Evolutionary conservation across 106 monocot genomes (phyloP), one percentile per base, ranked within the genome.

Genomic region (Allium cepa): DNA sequence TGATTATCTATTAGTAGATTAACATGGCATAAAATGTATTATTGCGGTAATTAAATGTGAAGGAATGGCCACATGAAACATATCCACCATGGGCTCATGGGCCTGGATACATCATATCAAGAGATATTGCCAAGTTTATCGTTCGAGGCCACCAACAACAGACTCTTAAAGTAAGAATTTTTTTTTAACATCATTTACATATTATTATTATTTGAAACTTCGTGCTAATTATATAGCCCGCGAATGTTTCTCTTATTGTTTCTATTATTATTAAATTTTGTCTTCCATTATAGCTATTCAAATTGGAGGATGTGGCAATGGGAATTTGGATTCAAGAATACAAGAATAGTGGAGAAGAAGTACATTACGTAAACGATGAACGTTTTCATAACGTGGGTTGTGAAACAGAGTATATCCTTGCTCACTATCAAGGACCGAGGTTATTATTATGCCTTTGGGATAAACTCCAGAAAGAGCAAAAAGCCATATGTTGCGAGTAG

Each of bases 81-180:
- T 92, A 97, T 77, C 96, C 96, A 60, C 92, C 96, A 49, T 97
- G 96, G 96, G 96, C 96, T 59, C 92, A 97, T 86, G 96, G 96
- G 64, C 92, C 96, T 50, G 96, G 96, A 69, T 97, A 97, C 71
- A 75, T 97, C 17, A 78, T 97, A 36, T 92, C 96, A 27, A 73
- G 77, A 56, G 92, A 97, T 70, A 88, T 97, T 75, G 96, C 96
- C 3, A 82, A 97, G 58, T 92, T 92, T 75, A 60, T 97, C n/a
- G 88, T 79, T 28, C 73, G 69, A n/a, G 92, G 92, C 49, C 92
- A 97, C 64, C 75, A 78, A 76, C 74, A 84, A 68, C 73, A 73
- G 66, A 74, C 73, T 67, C 91, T 96, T 71, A 85, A 83, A 59
- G 94, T 94, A 87, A 67, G 51, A 26, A 48, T 27, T 36, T 36